Base-by-base conservation (phyloP, 106 monocot species). In the Acorus calamus region DNA sequence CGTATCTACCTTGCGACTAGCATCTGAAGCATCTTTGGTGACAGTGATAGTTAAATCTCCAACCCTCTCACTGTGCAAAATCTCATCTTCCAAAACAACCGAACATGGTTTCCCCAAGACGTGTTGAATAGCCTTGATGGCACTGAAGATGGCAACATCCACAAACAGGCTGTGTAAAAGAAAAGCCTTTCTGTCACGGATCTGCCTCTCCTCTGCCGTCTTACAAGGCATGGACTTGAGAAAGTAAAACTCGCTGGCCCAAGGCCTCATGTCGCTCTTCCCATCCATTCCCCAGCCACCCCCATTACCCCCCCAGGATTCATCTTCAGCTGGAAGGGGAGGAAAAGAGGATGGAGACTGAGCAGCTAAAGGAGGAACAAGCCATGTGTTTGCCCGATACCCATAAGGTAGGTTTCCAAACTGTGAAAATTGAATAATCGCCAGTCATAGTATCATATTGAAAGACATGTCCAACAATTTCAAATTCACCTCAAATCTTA, bases 391-490 rank as follows among this genome's bases (percentile, higher is more conserved):
- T 50, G 96, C 96, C 47, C 96, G 96, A 73, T 79, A 98, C 60
- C 96, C 96, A 73, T 83, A 98, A 8, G 96, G 96, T 64, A 91
- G 85, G 74, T 98, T 98, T 69, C 96, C 96, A 88, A 98, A 98
- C 96, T 98, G 80, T 69, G 85, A 62, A 63, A 76, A 6, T 5
- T 12, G 14, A 50, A 57, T 14, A 44, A 62, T 11, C 10, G 10
- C 56, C 43, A 59, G 28, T 28, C 28, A 28, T 28, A 28, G 0
- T 28, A 28, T 28, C 28, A 28, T 28, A 28, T 28, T 28, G 0
- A 28, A 28, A 28, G 28, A 28, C 28, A 28, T 0, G 28, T 28
- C 28, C 28, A 28, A 28, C 28, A 28, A 28, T 28, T 28, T 28
- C 28, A 0, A 28, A 28, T 28, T 28, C 28, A 28, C 28, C 28